Percentiles rank a stretch among this genome's conserved stretches.
Conservation (phyloP, 2,329 filamentous ascomycete species). For the Corynespora cassiicola region DNA sequence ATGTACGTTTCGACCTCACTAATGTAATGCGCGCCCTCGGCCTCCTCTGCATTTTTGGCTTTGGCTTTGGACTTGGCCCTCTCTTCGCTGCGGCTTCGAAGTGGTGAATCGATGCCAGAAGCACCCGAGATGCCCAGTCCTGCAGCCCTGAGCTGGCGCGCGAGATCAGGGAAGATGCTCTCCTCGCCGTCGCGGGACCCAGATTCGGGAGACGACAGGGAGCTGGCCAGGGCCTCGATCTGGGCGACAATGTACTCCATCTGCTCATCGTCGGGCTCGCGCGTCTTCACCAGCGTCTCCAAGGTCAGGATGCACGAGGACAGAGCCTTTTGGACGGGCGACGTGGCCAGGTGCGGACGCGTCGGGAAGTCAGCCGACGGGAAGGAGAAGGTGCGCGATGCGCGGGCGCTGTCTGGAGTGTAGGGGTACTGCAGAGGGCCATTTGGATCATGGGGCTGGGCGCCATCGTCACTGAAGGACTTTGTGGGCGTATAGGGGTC, state of each 20-base stretch:
- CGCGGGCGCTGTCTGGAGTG: constrained; percentile 38
- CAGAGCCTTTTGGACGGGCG: constrained; percentile 37
- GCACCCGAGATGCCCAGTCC: constrained; percentile 5
- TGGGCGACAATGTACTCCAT: constrained; percentile 41
- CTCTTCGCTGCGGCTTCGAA: constrained; percentile 1
- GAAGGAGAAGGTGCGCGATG: constrained; percentile 21
- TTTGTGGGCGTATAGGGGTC: constrained; percentile 31
- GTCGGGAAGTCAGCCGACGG: constrained; percentile 11
- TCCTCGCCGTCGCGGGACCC: constrained; percentile 27
- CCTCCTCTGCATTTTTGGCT: constrained; percentile 6
- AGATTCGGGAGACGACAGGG: constrained; percentile 34
- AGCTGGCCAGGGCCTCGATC: constrained; percentile 39
- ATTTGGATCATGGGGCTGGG: too few species aligned
- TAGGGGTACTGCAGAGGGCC: constrained; percentile 31
- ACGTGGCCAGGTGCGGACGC: constrained; percentile 21
- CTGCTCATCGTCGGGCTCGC: constrained; percentile 38
- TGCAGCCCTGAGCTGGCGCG: constrained; percentile 35
- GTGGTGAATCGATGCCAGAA: not conserved
- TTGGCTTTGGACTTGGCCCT: constrained; percentile 9
- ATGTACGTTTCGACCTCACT: constrained; percentile 34
- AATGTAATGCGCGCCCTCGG: constrained; percentile 26
- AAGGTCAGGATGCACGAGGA: constrained; percentile 39
- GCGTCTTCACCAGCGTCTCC: constrained; percentile 36
- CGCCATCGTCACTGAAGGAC: constrained; percentile 15
- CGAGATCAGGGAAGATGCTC: constrained; percentile 33